Evolutionary conservation across 352 stramenopile genomes (phyloP).

Genomic region (Phytophthora constricta): DNA sequence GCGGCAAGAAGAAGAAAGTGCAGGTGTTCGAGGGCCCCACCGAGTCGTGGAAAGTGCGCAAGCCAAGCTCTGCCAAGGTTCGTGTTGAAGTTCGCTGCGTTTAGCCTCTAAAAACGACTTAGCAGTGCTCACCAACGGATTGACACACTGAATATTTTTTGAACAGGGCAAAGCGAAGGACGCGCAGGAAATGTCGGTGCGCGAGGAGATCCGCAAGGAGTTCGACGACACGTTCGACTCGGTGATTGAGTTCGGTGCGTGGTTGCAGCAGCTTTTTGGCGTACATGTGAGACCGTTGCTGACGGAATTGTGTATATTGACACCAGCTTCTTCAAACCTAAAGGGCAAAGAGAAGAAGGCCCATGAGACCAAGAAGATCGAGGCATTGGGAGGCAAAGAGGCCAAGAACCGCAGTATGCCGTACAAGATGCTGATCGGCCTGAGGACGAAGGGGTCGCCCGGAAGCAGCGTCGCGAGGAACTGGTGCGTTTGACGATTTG

Average conservation of each 20-base stretch:
- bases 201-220: constrained; percentile 78
- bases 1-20: constrained; percentile 78
- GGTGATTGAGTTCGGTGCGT: constrained; percentile 74
- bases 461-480: constrained; percentile 63
- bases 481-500: constrained; percentile 35
- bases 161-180: constrained; percentile 30
- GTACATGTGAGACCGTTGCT: constrained; percentile 2
- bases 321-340: constrained; percentile 52
- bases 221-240: constrained; percentile 78
- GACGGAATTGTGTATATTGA: neutral
- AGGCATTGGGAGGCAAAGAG: constrained; percentile 67
- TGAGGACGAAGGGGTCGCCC: constrained; percentile 71
- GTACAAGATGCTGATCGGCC: constrained; percentile 76
- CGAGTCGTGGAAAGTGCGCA: constrained; percentile 74
- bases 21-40: constrained; percentile 80
- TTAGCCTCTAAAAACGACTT: neutral
- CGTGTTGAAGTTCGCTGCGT: neutral
- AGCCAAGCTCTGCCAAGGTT: constrained; percentile 38
- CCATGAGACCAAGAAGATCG: constrained; percentile 75
- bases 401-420: constrained; percentile 63
- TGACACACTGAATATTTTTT: constrained; percentile 4
- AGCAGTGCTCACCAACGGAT: too few species aligned
- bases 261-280: neutral
- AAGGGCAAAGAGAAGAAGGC: constrained; percentile 86
- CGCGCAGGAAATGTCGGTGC: constrained; percentile 51